Conservation (phyloP, 2,329 filamentous ascomycete species). For the Penicillium brasilianum region DNA sequence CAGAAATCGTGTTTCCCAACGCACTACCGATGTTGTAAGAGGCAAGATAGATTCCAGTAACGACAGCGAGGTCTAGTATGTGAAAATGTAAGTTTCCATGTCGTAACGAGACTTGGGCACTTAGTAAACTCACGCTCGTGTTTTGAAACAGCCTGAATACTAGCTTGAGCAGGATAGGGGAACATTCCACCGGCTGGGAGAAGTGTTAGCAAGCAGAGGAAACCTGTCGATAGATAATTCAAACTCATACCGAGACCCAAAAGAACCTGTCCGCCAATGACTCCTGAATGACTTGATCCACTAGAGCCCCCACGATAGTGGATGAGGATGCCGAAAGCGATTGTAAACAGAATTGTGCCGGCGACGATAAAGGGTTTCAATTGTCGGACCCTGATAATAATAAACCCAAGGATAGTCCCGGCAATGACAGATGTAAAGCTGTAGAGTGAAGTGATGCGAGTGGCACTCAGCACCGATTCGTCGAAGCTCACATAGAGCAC, state of each 20-base stretch:
- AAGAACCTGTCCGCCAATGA: slow-evolving; percentile 67
- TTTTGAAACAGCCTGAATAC: slow-evolving; percentile 56
- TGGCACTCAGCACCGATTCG: slow-evolving; percentile 61
- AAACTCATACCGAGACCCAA: slow-evolving; percentile 59
- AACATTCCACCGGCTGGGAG: slow-evolving; percentile 63
- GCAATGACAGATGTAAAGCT: slow-evolving; percentile 12
- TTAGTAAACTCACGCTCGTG: slow-evolving; percentile 49
- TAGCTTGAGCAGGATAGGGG: slow-evolving; percentile 57
- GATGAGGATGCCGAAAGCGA: slow-evolving; percentile 70
- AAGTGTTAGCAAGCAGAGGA: not conserved
- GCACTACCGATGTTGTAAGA: slow-evolving; percentile 68
- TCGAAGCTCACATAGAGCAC: slow-evolving; percentile 66
- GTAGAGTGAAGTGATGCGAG: slow-evolving; percentile 66
- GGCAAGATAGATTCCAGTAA: slow-evolving; percentile 67
- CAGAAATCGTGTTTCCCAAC: slow-evolving; percentile 64
- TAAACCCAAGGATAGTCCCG: slow-evolving; percentile 54
- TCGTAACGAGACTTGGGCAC: not conserved
- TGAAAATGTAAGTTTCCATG: not conserved
- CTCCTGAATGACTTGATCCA: slow-evolving; percentile 55
- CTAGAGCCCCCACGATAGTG: slow-evolving; percentile 62
- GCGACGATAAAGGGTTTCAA: slow-evolving; percentile 68
- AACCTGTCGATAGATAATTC: not conserved
- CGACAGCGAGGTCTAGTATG: slow-evolving; percentile 56
- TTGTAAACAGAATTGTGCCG: slow-evolving; percentile 65
- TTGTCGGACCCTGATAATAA: slow-evolving; percentile 63